These are phyloP conservation scores for Cercospora sp. DNA, from an alignment of 2,329 filamentous ascomycete genomes.

Conservation along the genomic window DNA sequence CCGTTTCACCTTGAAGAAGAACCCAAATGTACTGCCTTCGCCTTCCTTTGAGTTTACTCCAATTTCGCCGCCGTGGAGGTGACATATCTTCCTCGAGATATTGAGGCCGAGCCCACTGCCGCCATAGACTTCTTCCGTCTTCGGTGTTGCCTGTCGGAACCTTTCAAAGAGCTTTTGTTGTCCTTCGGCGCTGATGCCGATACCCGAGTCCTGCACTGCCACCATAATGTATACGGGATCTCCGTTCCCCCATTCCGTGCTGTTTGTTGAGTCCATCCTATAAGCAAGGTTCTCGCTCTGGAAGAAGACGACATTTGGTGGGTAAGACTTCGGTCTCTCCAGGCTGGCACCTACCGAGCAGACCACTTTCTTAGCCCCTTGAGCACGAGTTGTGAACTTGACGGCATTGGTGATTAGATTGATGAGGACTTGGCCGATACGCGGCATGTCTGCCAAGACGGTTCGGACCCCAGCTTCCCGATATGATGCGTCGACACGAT, in stretches of 20 bases:
- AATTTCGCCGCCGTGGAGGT: slow-evolving; percentile 49
- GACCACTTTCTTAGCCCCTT: slow-evolving; percentile 30
- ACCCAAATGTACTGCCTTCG: slow-evolving; percentile 46
- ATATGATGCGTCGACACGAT: slow-evolving; percentile 34
- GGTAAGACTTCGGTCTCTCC: slow-evolving; percentile 44
- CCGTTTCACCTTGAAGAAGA: slow-evolving; percentile 43
- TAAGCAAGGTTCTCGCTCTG: slow-evolving; percentile 40
- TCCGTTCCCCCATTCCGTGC: slow-evolving; percentile 46
- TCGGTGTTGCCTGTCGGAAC: slow-evolving; percentile 42
- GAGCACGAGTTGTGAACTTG: slow-evolving; percentile 37
- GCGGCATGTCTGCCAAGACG: slow-evolving; percentile 35
- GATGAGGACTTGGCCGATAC: slow-evolving; percentile 34
- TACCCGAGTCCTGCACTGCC: slow-evolving; percentile 47
- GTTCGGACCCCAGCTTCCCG: slow-evolving; percentile 26
- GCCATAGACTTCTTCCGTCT: slow-evolving; percentile 44
- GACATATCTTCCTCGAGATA: slow-evolving; percentile 49
- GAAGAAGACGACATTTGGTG: slow-evolving; percentile 50
- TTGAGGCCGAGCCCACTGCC: slow-evolving; percentile 50
- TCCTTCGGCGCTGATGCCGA: slow-evolving; percentile 45
- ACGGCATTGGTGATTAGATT: slow-evolving; percentile 37
- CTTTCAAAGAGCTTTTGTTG: slow-evolving; percentile 48
- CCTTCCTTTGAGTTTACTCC: slow-evolving; percentile 45
- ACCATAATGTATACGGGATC: slow-evolving; percentile 47
- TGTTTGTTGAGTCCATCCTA: slow-evolving; percentile 46
- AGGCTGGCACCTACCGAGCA: slow-evolving; percentile 32